These are phyloP conservation scores for Paecilomyces niveus DNA, from an alignment of 2,329 filamentous ascomycete species.

Conservation along the genomic window DNA sequence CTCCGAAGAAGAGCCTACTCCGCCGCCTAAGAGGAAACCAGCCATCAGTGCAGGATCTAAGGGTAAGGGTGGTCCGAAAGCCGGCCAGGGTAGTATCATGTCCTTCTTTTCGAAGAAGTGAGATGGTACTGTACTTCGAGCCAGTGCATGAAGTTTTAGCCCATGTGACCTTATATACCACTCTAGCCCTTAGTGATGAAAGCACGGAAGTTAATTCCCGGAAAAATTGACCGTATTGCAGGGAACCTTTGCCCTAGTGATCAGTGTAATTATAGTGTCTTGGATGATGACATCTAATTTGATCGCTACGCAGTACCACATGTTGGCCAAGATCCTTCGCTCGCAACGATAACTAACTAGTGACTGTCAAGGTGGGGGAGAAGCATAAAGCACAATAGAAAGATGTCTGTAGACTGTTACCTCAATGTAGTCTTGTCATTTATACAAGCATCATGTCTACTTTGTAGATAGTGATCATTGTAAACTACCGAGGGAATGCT, in stretches of 20 bases:
- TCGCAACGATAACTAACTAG: background rate
- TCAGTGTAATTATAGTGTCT: slow-evolving; percentile 5
- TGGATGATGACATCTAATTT: background rate
- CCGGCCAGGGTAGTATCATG: slow-evolving; percentile 68
- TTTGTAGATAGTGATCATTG: too few relatives aligned
- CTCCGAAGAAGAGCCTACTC: slow-evolving; percentile 72
- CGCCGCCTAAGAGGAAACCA: slow-evolving; percentile 41
- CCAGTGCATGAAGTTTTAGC: background rate
- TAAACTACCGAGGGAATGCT: too few relatives aligned
- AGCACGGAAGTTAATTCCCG: background rate
- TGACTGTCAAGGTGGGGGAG: background rate
- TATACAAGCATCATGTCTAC: too few relatives aligned
- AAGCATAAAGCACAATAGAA: background rate
- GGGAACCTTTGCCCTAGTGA: slow-evolving; percentile 7
- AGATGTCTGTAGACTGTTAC: too few relatives aligned
- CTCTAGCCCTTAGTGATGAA: background rate
- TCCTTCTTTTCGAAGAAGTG: slow-evolving; percentile 84
- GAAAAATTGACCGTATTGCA: background rate
- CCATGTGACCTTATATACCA: background rate
- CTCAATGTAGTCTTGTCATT: too few relatives aligned
- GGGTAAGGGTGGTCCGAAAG: slow-evolving; percentile 53
- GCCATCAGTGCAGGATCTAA: slow-evolving; percentile 36
- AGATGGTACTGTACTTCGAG: slow-evolving; percentile 1
- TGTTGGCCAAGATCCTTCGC: background rate
- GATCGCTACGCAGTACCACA: background rate